phyloP scores from a whole-genome alignment of 306 rosid species.

The Arachis hypogaea region DNA sequence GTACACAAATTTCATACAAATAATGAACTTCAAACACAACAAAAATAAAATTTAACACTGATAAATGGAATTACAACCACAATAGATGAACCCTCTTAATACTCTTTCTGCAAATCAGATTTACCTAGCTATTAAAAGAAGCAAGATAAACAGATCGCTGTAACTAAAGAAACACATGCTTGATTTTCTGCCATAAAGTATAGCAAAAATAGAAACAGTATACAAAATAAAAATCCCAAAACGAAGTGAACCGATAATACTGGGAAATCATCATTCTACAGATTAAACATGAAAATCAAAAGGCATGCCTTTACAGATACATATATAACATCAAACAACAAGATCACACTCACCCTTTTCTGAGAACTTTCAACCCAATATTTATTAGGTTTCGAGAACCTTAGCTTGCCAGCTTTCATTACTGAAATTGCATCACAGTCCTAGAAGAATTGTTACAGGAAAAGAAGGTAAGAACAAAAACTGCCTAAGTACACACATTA shows the following conservation, averaged over 20 bases:
- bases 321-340: conserved; percentile 13
- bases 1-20: conserved; percentile 14
- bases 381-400: conserved; percentile 80
- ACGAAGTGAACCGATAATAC: conserved; percentile 19
- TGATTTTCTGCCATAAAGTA: conserved; percentile 15
- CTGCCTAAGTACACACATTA: not conserved
- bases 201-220: conserved; percentile 23
- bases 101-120: conserved; percentile 18
- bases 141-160: not conserved
- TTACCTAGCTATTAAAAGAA: conserved; percentile 17
- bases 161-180: conserved; percentile 11
- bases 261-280: conserved; percentile 9
- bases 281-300: not conserved
- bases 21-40: conserved; percentile 5
- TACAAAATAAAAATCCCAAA: not conserved
- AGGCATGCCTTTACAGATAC: conserved; percentile 23
- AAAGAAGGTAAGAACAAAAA: conserved; percentile 5
- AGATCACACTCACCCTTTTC: conserved; percentile 71
- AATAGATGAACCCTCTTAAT: conserved; percentile 17
- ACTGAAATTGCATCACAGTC: conserved; percentile 76
- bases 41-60: conserved; percentile 27
- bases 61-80: not conserved
- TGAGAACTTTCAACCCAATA: conserved; percentile 94
- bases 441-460: conserved; percentile 44
- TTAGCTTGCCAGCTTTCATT: conserved; percentile 76